Evolutionary conservation across 352 stramenopile species (phyloP), one percentile per base, ranked within the genome.

Genomic region (Phytophthora ramorum): DNA sequence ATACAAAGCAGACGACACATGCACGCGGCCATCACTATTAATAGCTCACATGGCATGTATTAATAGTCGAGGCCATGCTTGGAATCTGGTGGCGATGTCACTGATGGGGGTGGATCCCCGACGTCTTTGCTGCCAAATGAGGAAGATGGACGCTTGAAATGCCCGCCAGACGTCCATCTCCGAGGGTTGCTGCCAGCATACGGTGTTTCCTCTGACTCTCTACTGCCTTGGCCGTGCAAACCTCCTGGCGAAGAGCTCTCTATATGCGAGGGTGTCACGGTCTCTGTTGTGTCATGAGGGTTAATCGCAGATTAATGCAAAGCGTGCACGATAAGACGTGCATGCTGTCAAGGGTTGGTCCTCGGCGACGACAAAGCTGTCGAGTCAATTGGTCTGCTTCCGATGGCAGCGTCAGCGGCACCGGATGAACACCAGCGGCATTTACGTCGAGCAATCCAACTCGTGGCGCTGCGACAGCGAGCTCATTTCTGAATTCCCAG

Each of bases 71-170:
- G n/a, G n/a, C n/a, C n/a, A n/a, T n/a, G n/a, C n/a, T n/a, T n/a
- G n/a, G n/a, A n/a, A n/a, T n/a, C n/a, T n/a, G n/a, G 24, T 28
- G 2, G 24, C 24, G 24, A 28, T 6, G 24, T 30, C n/a, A n/a
- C 32, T 30, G 48, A 41, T 41, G 48, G 30, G 43, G 28, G 8
- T n/a, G n/a, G n/a, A 40, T 40, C 38, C 20, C 49, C 28, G 46
- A 24, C 22, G 40, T 51, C 30, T 61, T 61, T 61, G 43, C 55
- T 54, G 55, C 54, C 20, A 34, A 54, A 54, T 47, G 30, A 53
- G 43, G 43, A 53, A 63, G 44, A 54, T 63, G 55, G 55, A 63
- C 55, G 35, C 35, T 35, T 35, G 19, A 45, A 47, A 14, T 5
- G 16, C 37, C 37, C n/a, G 16, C 16, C 37, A 16, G 5, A 17